Evolutionary conservation across 176 grass and related monocot genomes (phyloP).

Genomic region (Zoysia pacifica): DNA sequence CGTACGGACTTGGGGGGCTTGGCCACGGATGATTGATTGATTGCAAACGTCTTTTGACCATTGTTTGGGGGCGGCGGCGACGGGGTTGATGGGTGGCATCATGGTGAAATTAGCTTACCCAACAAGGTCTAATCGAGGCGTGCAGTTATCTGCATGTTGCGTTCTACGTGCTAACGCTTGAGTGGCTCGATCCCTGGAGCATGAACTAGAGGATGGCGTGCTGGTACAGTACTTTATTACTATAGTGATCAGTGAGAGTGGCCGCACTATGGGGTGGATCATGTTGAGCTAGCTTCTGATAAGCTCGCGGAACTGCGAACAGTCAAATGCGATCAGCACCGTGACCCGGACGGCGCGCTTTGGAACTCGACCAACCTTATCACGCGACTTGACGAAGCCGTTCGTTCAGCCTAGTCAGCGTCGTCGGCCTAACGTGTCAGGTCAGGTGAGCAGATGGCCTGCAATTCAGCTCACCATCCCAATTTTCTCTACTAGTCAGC

Average conservation of each 20-base stretch:
- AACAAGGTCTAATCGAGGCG: constrained; percentile 3
- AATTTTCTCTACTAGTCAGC: neutral
- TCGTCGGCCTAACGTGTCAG: constrained; percentile 28
- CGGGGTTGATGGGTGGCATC: neutral
- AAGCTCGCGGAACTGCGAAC: neutral
- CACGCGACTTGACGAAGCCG: neutral
- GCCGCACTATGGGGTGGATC: neutral
- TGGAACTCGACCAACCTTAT: neutral
- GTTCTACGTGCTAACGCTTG: neutral
- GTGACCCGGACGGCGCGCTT: neutral
- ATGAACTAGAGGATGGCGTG: neutral
- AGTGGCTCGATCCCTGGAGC: neutral
- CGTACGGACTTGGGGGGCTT: neutral
- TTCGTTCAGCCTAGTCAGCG: constrained; percentile 13
- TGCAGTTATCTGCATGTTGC: neutral
- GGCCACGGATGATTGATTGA: neutral
- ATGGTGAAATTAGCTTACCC: constrained; percentile 17
- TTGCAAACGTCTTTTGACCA: neutral
- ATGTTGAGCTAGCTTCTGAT: no score
- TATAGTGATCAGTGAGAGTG: neutral
- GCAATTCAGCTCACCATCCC: neutral
- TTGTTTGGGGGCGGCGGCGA: neutral
- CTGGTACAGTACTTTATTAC: neutral
- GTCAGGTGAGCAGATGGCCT: constrained; percentile 31
- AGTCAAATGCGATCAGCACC: neutral